These are phyloP conservation scores for Begonia fuchsioides DNA, from an alignment of 306 rosid genomes.

Conservation along the genomic window DNA sequence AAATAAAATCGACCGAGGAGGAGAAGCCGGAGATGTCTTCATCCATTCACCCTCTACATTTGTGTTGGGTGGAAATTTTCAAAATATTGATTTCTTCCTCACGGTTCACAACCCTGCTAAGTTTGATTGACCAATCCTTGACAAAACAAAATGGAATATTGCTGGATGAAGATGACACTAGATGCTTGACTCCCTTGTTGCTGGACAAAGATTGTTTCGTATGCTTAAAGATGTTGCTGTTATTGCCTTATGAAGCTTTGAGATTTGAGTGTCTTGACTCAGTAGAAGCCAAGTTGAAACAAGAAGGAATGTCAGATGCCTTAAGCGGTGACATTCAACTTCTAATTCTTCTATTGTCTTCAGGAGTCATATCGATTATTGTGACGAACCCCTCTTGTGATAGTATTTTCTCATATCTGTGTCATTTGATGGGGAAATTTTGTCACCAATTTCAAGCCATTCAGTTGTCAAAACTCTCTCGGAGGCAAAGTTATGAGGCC, in stretches of 20 bases:
- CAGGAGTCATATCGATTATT: constrained; percentile 50
- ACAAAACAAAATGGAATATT: constrained; percentile 33
- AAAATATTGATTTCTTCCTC: constrained; percentile 38
- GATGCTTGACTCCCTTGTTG: constrained; percentile 33
- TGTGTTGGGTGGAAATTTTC: constrained; percentile 65
- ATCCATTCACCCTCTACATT: constrained; percentile 61
- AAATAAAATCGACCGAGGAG: constrained; percentile 33
- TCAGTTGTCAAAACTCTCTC: constrained; percentile 23
- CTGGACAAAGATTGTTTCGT: constrained; percentile 42
- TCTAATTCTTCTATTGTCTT: constrained; percentile 44
- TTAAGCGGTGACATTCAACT: constrained; percentile 40
- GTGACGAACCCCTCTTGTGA: constrained; percentile 33
- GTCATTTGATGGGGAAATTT: constrained; percentile 66
- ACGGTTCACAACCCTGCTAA: constrained; percentile 42
- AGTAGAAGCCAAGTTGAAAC: constrained; percentile 52
- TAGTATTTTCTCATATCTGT: constrained; percentile 46
- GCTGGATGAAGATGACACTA: constrained; percentile 62
- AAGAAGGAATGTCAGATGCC: constrained; percentile 34
- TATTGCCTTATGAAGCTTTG: constrained; percentile 55
- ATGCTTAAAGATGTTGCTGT: constrained; percentile 52
- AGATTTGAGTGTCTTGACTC: constrained; percentile 44
- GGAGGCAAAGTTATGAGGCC: constrained; percentile 14
- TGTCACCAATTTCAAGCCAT: constrained; percentile 41
- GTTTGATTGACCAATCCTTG: constrained; percentile 54
- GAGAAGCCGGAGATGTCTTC: constrained; percentile 20